Percentiles rank a stretch among this genome's conserved stretches.
Evolutionary conservation across 2,329 filamentous ascomycete genomes (phyloP).

Genomic region (Diaporthe ilicicola): DNA sequence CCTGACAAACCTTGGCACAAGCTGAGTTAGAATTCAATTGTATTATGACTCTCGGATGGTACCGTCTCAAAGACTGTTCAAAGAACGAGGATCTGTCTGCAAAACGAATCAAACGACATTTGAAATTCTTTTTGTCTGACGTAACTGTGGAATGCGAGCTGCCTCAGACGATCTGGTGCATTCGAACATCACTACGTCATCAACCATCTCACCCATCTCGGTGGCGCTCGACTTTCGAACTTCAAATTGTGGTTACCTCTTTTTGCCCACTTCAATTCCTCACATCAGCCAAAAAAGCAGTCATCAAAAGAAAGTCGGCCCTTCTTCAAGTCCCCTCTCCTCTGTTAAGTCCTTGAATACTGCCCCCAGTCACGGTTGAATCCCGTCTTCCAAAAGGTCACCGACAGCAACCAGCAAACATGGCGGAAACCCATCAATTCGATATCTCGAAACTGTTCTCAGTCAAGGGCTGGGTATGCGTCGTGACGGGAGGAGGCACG

Average conservation of each 20-base stretch:
- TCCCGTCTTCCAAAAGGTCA: not conserved
- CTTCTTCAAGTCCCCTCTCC: too few species aligned
- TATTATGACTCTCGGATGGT: not conserved
- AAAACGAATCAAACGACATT: not conserved
- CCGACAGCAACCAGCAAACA: constrained; percentile 24
- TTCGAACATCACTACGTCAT: constrained; percentile 27
- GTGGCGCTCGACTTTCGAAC: not conserved
- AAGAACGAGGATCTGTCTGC: not conserved
- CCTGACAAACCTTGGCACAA: not conserved
- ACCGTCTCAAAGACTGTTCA: not conserved
- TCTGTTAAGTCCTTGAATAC: not conserved
- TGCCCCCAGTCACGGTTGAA: not conserved
- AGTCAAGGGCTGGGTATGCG: constrained; percentile 45
- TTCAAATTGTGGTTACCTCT: not conserved
- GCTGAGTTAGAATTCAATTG: too few species aligned
- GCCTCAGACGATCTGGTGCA: not conserved
- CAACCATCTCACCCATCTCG: not conserved
- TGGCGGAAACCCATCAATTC: constrained; percentile 47
- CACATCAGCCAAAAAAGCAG: not conserved
- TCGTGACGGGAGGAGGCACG: constrained; percentile 59
- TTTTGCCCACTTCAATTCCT: not conserved
- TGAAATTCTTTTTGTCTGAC: constrained; percentile 9
- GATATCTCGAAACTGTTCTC: constrained; percentile 44
- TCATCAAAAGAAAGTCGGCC: not conserved
- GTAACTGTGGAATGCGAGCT: constrained; percentile 18